Evolutionary conservation across 1,139 yeast species (phyloP).

Genomic region (Lodderomyces oxycetoniae): DNA sequence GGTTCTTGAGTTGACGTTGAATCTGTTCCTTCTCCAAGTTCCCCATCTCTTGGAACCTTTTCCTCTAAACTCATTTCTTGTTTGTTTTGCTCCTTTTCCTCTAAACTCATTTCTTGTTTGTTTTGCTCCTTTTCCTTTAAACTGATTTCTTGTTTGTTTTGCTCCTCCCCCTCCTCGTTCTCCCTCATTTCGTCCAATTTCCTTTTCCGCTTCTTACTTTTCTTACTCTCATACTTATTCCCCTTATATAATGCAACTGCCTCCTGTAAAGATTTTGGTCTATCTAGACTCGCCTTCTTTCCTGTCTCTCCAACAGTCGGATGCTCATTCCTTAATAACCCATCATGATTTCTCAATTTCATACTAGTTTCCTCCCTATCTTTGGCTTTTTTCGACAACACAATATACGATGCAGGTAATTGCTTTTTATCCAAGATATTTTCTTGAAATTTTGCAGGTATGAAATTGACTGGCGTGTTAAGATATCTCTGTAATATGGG

Average conservation of each 20-base stretch:
- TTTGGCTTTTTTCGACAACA: constrained; percentile 25
- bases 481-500: constrained; percentile 56
- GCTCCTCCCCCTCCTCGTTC: constrained; percentile 15
- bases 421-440: constrained; percentile 14
- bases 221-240: constrained; percentile 41
- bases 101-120: constrained; percentile 11
- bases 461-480: constrained; percentile 56
- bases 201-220: constrained; percentile 31
- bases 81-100: too few relatives aligned
- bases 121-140: too few relatives aligned
- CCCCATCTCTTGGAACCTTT: constrained; percentile 10
- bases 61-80: constrained; percentile 8
- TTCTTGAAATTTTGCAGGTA: constrained; percentile 44
- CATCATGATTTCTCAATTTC: constrained; percentile 1
- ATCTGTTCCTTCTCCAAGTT: constrained; percentile 4
- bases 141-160: constrained; percentile 14
- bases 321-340: background rate
- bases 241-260: constrained; percentile 61
- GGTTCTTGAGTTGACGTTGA: too few relatives aligned
- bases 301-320: background rate
- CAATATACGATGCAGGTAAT: constrained; percentile 21
- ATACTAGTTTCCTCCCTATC: background rate
- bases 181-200: constrained; percentile 12
- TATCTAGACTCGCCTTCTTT: background rate
- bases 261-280: constrained; percentile 55